Evolutionary conservation across 2,329 filamentous ascomycete genomes (phyloP), one percentile per base, ranked within the genome.

Genomic region (Coniella lustricola): DNA sequence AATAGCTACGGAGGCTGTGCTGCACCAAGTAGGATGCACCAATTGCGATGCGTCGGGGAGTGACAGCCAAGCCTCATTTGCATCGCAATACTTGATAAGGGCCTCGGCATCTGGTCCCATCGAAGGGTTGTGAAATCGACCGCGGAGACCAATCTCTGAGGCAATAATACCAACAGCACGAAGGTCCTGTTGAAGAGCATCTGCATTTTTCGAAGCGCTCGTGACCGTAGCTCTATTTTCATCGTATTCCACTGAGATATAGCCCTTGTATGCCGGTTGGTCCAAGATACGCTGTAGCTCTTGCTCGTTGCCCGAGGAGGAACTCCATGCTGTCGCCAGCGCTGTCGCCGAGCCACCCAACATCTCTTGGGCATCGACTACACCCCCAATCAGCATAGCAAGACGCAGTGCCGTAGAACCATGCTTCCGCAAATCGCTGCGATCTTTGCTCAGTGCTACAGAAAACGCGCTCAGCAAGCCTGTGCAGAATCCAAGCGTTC

Each of bases 371-470:
- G 58, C 59, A 52, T 69, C 70, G 0, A 69, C 64, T 3, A 69
- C 25, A 1, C 58, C 61, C 1, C 66, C 70, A 20, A 68, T 59
- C 2, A 68, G 54, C 59, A 68, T 60, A 0, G 59, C 68, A 2
- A 74, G 49, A 0, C 68, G 61, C 2, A 73, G 40, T 0, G 69
- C 69, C 0, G 56, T 60, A 3, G 66, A 61, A 0, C 64, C 68
- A 50, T 69, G 61, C 7, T 55, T 48, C 22, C 60, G 41, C n/a
- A 73, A 56, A 1, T 69, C 57, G n/a, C n/a, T 10, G n/a, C 21
- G 3, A 36, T 21, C 33, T 14, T 21, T 12, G 32, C n/a, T 14
- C 46, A 18, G 8, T 25, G n/a, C 34, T 13, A 49, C 40, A 31
- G 40, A 34, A 14, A 39, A 44, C 4, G 40, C 46, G 20, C 34